A percentile compares a stretch with the other conserved stretches of the same genome.
Conservation (phyloP, 345 rosid genomes). For the Ceriops decandra region DNA sequence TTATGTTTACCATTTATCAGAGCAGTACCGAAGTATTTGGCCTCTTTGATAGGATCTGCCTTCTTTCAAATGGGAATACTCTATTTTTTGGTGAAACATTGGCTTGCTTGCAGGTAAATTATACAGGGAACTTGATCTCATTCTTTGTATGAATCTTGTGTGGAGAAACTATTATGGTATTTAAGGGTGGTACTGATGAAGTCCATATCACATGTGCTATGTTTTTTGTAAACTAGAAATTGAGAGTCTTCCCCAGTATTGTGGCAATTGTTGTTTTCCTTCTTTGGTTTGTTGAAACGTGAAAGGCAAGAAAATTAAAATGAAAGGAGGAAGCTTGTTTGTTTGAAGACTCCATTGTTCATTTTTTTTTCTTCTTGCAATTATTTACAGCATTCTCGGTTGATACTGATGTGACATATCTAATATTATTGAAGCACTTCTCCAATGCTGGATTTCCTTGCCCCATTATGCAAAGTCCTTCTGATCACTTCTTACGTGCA, state of each 20-base stretch:
- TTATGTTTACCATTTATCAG: slow-evolving; percentile 80
- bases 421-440: slow-evolving; percentile 68
- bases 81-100: slow-evolving; percentile 96
- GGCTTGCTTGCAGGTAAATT: slow-evolving; percentile 89
- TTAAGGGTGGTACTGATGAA: slow-evolving; percentile 1
- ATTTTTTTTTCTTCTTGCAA: slow-evolving; percentile 3
- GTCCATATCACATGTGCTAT: background rate
- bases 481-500: slow-evolving; percentile 96
- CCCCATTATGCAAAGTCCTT: slow-evolving; percentile 99
- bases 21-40: slow-evolving; percentile 99
- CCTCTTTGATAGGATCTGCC: slow-evolving; percentile 95
- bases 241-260: background rate
- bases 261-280: slow-evolving; percentile 4
- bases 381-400: background rate
- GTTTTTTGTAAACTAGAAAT: background rate
- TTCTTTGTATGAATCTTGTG: slow-evolving; percentile 7
- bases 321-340: background rate
- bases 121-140: background rate
- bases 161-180: background rate
- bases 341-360: background rate
- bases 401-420: slow-evolving; percentile 23
- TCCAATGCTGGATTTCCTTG: slow-evolving; percentile 99
- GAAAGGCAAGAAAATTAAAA: background rate
- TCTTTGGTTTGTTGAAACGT: slow-evolving; percentile 5
- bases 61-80: slow-evolving; percentile 94